Evolutionary conservation across 1,284 basidiomycete species (phyloP), one percentile per base, ranked within the genome.

Genomic region (Tylopilus sp.): DNA sequence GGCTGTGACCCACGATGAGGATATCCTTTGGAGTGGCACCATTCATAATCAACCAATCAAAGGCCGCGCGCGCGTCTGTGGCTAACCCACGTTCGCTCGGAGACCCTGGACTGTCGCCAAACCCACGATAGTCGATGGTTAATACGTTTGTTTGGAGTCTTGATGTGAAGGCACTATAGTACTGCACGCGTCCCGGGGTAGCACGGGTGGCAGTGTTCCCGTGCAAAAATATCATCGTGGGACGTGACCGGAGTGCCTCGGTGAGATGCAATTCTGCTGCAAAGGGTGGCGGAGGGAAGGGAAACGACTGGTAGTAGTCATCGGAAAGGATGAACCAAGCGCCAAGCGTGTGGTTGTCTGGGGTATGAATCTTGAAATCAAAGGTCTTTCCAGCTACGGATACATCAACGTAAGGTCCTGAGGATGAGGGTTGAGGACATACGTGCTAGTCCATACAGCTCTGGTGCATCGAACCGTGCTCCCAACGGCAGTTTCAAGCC

Each of bases 111-210:
- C 95, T 96, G 75, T 99, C 96, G 1, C 85, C 97, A 72, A 94
- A 99, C 0, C 97, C 97, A n/a, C 95, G 89, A 76, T 97, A 97
- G 79, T 98, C 96, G 54, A 95, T 89, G 0, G 90, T 91, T 26
- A 98, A 79, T 3, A 98, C 91, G 75, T 97, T 98, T 22, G 86
- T 87, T 26, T 84, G 81, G 1, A 95, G 81, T 2, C 91, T 85
- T 2, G 88, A 83, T 0, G 91, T 85, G 68, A 92, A 89, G 0
- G 84, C 80, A 15, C 84, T 78, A 75, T 94, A 93, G 53, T 89
- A 84, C 6, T 83, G 84, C 15, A 94, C 81, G 13, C 95, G 91
- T 59, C 85, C 86, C 1, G 81, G 72, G 9, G 89, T 84, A 0
- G 93, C 92, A 19, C 95, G 89, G 0, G 92, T 94, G 6, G 86